phyloP scores from a whole-genome alignment of 345 rosid genomes.

The Lepidium aucheri region DNA sequence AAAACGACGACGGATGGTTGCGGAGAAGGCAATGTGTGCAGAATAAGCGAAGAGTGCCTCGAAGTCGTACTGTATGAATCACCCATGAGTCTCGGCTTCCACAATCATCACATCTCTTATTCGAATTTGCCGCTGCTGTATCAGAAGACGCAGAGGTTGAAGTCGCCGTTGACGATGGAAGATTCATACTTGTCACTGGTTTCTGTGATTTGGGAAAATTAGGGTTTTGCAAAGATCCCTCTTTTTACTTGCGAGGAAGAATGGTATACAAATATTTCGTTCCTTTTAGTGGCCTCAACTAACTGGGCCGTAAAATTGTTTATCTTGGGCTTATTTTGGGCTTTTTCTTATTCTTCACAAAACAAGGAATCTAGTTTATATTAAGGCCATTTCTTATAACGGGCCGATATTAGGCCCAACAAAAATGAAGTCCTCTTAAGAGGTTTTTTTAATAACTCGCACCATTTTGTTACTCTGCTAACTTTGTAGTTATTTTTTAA shows the following conservation, averaged over 20 bases:
- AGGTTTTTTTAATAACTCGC: too few relatives aligned
- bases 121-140: neutral
- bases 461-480: too few relatives aligned
- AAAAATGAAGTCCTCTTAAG: neutral
- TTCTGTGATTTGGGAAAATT: conserved; percentile 1
- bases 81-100: conserved; percentile 18
- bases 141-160: conserved; percentile 7
- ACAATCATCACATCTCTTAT: conserved; percentile 42
- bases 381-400: too few relatives aligned
- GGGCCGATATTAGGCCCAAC: neutral
- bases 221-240: conserved; percentile 12
- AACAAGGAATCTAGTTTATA: too few relatives aligned
- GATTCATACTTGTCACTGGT: conserved; percentile 6
- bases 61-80: conserved; percentile 52
- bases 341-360: too few relatives aligned
- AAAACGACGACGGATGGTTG: conserved; percentile 52
- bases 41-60: conserved; percentile 41
- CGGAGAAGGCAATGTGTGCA: conserved; percentile 80
- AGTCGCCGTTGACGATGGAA: conserved; percentile 3
- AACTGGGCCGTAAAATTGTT: neutral
- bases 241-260: neutral
- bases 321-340: neutral
- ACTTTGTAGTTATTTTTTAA: too few relatives aligned
- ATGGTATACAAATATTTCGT: neutral
- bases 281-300: neutral